Conservation (phyloP, 345 rosid species). For the Ailanthus altissimus region DNA sequence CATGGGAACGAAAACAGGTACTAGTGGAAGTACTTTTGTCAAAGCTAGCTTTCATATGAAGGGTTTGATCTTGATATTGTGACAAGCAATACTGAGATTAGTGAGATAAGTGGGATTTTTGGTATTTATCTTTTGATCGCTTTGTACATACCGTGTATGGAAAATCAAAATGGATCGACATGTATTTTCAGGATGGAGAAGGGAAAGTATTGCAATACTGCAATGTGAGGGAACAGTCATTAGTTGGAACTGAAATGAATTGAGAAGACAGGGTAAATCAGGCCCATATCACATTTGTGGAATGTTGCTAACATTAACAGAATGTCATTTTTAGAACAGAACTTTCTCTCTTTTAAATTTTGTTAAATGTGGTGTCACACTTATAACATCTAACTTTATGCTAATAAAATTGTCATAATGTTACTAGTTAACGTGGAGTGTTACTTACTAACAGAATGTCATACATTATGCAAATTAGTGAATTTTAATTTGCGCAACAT, state of each 20-base stretch:
- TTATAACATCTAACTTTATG: no score
- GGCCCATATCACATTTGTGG: no score
- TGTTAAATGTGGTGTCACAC: no score
- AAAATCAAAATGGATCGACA: not conserved
- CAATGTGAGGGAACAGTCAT: not conserved
- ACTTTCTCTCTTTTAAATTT: no score
- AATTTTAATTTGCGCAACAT: no score
- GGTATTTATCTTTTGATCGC: slow-evolving; percentile 1
- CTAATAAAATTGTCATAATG: no score
- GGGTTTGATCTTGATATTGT: slow-evolving; percentile 3
- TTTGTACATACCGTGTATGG: slow-evolving; percentile 28
- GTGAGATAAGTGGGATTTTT: not conserved
- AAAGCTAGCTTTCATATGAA: slow-evolving; percentile 13
- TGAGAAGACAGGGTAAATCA: not conserved
- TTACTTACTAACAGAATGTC: no score
- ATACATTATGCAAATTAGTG: no score
- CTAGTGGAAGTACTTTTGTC: slow-evolving; percentile 16
- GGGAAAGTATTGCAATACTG: no score
- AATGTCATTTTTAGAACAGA: no score
- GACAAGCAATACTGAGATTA: not conserved
- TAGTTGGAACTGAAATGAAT: not conserved
- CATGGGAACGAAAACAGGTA: not conserved
- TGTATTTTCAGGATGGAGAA: not conserved
- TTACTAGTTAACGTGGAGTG: no score
- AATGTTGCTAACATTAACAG: no score